Percentiles rank a stretch among this genome's conserved stretches.
phyloP scores from a whole-genome alignment of 2,329 filamentous ascomycete species.

The Colletotrichum neosansevieriae region DNA sequence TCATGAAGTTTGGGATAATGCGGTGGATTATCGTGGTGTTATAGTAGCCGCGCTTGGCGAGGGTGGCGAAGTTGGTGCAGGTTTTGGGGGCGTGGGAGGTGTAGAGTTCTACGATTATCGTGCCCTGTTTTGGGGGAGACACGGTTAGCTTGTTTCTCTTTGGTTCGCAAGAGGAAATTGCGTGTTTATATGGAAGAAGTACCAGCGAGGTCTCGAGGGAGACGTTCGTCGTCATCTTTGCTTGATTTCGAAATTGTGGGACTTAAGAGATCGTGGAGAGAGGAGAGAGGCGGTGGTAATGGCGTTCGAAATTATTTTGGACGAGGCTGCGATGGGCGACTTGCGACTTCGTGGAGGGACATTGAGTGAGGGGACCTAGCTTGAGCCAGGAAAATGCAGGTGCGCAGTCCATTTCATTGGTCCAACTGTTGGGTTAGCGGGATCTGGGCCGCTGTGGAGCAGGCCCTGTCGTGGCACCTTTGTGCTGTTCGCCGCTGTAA shows the following conservation, averaged over 20 bases:
- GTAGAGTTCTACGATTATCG: conserved; percentile 91
- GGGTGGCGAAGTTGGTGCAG: conserved; percentile 87
- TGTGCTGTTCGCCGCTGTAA: conserved; percentile 1
- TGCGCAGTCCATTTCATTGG: conserved; percentile 19
- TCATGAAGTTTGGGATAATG: conserved; percentile 96
- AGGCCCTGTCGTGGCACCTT: conserved; percentile 8
- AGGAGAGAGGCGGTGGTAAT: neutral
- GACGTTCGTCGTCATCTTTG: conserved; percentile 80
- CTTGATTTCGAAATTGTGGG: neutral
- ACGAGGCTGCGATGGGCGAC: conserved; percentile 31
- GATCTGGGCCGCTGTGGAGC: conserved; percentile 17
- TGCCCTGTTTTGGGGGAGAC: conserved; percentile 67
- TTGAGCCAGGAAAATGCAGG: conserved; percentile 14
- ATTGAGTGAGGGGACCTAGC: conserved; percentile 10
- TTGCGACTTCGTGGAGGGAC: conserved; percentile 7
- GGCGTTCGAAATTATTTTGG: conserved; percentile 23
- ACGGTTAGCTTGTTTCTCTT: conserved; percentile 1
- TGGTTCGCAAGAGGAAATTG: neutral
- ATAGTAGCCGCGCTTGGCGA: conserved; percentile 89
- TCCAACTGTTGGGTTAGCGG: neutral
- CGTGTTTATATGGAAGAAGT: conserved; percentile 43
- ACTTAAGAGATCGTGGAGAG: neutral
- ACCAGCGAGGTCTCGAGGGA: conserved; percentile 89
- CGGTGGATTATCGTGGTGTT: conserved; percentile 89
- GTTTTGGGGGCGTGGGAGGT: conserved; percentile 87